Base-by-base conservation (phyloP, 495 filamentous ascomycete genomes). In the Hyphodiscus hymeniophilus region DNA sequence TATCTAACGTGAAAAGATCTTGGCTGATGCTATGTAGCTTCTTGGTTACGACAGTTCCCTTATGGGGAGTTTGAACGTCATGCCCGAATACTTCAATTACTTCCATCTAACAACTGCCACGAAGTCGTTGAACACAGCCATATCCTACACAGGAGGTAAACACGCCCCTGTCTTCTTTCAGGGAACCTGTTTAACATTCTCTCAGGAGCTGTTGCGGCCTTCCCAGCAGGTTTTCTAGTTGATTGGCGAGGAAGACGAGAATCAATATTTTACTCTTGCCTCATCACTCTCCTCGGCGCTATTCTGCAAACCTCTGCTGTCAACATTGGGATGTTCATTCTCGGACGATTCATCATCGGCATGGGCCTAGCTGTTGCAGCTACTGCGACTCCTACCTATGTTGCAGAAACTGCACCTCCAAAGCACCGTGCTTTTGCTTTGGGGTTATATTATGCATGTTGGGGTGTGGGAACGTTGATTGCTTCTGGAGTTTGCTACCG, bases 1-100 rank as follows among this genome's bases (percentile, higher is more conserved):
- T 28, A 10, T 28, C 26, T 10, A 4, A 28, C 10, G 26, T 5
- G 10, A 4, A 4, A 4, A 28, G 26, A 10, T 28, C 26, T 4
- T 5, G 26, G 10, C 26, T 28, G 10, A 28, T 28, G 4, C 10
- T 28, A 10, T 28, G 26, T 28, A 28, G 10, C 26, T 28, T 28
- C 26, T 28, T 28, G 26, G 26, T 10, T 28, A 28, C 4, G 26
- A 10, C 26, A 28, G 26, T 28, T 28, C 26, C 10, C 26, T 28
- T 10, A 28, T 28, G 10, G 26, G 26, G 10, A 28, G 26, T 10
- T 28, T 28, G 26, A 73, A 75, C 39, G 74, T 76, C 42, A 54
- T 76, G 1, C 66, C 70, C 1, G 60, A 53, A 7, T 77, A 76
- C 43, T 66, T 56, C 4, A 60, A 72, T 30, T 76, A 76, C 54